Evolutionary conservation across 225 moss, liverwort and hornwort species (phyloP).

Genomic region (Marchantia paleacea): DNA sequence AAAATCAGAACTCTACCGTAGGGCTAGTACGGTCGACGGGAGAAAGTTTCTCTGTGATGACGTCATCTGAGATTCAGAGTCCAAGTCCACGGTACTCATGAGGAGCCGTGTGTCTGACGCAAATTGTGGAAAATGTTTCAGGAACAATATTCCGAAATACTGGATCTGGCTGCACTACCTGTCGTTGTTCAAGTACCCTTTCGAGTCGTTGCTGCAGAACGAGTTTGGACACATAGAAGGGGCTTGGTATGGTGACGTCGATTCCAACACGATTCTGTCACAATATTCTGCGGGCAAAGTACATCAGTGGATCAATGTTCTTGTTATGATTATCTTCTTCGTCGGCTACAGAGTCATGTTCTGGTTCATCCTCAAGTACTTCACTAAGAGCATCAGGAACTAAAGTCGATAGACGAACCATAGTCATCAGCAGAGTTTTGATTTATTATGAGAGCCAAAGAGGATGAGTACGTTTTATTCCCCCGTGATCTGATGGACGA

Average conservation of each 20-base stretch:
- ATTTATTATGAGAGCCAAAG: no score
- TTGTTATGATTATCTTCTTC: slow-evolving; percentile 40
- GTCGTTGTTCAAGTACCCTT: slow-evolving; percentile 88
- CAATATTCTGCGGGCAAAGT: slow-evolving; percentile 37
- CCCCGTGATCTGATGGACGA: no score
- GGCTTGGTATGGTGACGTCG: slow-evolving; percentile 48
- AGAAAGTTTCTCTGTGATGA: background rate
- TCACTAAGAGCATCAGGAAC: slow-evolving; percentile 36
- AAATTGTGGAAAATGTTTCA: slow-evolving; percentile 27
- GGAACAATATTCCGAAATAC: slow-evolving; percentile 65
- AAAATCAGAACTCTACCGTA: background rate
- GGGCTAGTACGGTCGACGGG: background rate
- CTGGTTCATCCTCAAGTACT: slow-evolving; percentile 48
- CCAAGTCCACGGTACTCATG: background rate
- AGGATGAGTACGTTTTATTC: no score
- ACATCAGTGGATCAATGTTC: slow-evolving; percentile 37
- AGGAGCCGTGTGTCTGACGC: background rate
- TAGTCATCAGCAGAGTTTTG: no score
- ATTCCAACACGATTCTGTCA: slow-evolving; percentile 35
- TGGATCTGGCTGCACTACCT: slow-evolving; percentile 94
- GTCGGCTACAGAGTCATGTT: slow-evolving; percentile 58
- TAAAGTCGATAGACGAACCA: background rate
- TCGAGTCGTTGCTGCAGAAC: slow-evolving; percentile 55
- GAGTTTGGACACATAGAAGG: slow-evolving; percentile 58
- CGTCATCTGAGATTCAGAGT: background rate